Evolutionary conservation across 148 eudicot species (phyloP), one percentile per base, ranked within the genome.

Genomic region (Nyssa sinensis): DNA sequence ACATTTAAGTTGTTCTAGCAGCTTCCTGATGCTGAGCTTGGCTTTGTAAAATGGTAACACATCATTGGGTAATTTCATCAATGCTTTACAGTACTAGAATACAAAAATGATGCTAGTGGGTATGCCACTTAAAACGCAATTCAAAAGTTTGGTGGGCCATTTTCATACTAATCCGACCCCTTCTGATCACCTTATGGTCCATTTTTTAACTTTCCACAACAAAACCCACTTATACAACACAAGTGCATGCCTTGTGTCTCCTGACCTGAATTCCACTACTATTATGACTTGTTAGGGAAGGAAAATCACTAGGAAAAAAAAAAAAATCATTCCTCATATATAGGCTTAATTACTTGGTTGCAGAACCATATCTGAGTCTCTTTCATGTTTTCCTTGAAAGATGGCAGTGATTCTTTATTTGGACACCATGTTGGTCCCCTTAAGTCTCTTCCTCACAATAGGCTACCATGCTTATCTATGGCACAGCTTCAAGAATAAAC

Each of bases 391-490:
- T 8, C 41, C 34, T 11, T 51, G 24, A 41, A 49, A 71, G 33
- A 77, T 77, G 77, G 82, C 55, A 16, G 75, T 74, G 29, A 57
- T 75, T 62, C 69, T 47, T 61, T 88, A 80, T 62, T 61, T 85
- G 64, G 91, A 88, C 82, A 83, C 83, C 75, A 77, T 88, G 30
- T 62, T 88, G 24, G 86, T 88, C 49, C 89, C 91, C 12, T 73
- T 82, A 27, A 84, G 91, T 70, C 62, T 88, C 62, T 81, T 88
- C 77, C 62, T 88, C 64, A 83, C 87, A 19, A 37, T 84, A 49
- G 87, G 87, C 21, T 88, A 86, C 81, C 91, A 88, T 82, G 86
- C 84, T 63, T 88, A 75, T 73, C 82, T 88, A 4, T 86, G 84
- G 87, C 89, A 88, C 72, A 47, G 64, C 37, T 74, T 79, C 81